These are phyloP conservation scores for Rhizopogon hawkerae DNA, from an alignment of 1,284 basidiomycete genomes.

Conservation along the genomic window DNA sequence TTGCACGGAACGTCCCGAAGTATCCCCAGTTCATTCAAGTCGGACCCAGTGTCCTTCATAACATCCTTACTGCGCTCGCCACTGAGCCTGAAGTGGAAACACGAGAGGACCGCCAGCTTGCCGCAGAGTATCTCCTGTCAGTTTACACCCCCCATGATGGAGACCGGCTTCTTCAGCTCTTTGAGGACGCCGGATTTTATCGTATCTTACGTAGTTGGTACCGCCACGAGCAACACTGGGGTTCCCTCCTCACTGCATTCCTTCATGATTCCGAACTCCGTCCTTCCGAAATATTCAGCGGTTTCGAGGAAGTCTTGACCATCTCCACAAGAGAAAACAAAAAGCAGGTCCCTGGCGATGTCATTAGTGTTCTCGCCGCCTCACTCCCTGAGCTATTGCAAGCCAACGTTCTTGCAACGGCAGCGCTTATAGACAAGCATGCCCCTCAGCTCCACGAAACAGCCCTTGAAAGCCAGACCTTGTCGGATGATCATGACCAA, in stretches of 20 bases:
- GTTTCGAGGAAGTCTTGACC: conserved; percentile 56
- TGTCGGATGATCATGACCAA: conserved; percentile 44
- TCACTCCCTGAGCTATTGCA: conserved; percentile 61
- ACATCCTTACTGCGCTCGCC: conserved; percentile 75
- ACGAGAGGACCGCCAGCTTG: conserved; percentile 89
- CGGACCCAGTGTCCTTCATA: conserved; percentile 59
- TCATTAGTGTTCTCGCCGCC: conserved; percentile 43
- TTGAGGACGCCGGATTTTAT: conserved; percentile 83
- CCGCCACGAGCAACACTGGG: conserved; percentile 71
- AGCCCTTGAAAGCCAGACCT: conserved; percentile 42
- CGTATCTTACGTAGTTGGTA: conserved; percentile 82
- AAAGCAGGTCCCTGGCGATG: conserved; percentile 38
- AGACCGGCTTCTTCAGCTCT: conserved; percentile 59
- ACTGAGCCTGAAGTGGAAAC: conserved; percentile 61
- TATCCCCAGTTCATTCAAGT: conserved; percentile 86
- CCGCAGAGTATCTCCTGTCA: conserved; percentile 92
- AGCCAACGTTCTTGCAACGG: conserved; percentile 58
- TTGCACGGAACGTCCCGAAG: conserved; percentile 94
- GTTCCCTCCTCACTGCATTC: conserved; percentile 62
- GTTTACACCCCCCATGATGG: conserved; percentile 79
- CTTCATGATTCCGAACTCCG: conserved; percentile 68
- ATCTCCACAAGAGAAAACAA: conserved; percentile 38
- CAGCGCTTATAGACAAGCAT: conserved; percentile 66
- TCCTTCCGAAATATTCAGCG: conserved; percentile 54
- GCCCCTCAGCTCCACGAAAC: conserved; percentile 54